Conservation (phyloP, 169 alveolate genomes). For the Toxoplasma gondii region DNA sequence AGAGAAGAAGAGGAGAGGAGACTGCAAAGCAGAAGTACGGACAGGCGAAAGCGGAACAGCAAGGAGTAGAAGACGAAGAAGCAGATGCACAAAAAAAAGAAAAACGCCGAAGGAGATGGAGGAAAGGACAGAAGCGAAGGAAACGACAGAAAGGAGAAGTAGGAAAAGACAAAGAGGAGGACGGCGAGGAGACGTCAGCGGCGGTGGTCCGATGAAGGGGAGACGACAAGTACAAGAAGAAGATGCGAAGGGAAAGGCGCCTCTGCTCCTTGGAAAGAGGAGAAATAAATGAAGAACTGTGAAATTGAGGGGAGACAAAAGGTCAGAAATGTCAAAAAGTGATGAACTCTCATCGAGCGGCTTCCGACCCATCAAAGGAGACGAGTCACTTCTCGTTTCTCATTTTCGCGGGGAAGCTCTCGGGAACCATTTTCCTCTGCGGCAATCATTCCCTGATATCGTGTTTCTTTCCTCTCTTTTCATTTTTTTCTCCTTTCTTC, state of each 20-base stretch:
- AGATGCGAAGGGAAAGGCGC: not conserved
- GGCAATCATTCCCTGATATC: no score
- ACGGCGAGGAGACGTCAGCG: not conserved
- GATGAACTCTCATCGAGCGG: no score
- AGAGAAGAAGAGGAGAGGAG: not conserved
- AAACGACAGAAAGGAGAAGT: not conserved
- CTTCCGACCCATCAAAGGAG: no score
- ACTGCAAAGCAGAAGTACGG: no score
- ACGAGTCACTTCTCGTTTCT: no score
- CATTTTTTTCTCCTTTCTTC: no score
- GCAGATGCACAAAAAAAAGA: not conserved
- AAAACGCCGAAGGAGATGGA: not conserved
- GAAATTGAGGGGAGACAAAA: not conserved
- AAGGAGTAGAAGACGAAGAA: not conserved
- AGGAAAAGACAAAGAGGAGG: not conserved
- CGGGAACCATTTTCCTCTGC: no score
- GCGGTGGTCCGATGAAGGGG: not conserved
- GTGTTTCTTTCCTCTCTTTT: no score
- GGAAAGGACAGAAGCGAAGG: no score
- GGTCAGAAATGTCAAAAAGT: no score
- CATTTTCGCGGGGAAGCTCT: no score
- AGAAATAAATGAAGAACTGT: not conserved
- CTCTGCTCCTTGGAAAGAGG: not conserved
- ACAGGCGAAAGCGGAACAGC: no score
- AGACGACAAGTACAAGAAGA: not conserved